Evolutionary conservation across 2,329 filamentous ascomycete genomes (phyloP), one percentile per base, ranked within the genome.

Genomic region (Sarocladium strictum): DNA sequence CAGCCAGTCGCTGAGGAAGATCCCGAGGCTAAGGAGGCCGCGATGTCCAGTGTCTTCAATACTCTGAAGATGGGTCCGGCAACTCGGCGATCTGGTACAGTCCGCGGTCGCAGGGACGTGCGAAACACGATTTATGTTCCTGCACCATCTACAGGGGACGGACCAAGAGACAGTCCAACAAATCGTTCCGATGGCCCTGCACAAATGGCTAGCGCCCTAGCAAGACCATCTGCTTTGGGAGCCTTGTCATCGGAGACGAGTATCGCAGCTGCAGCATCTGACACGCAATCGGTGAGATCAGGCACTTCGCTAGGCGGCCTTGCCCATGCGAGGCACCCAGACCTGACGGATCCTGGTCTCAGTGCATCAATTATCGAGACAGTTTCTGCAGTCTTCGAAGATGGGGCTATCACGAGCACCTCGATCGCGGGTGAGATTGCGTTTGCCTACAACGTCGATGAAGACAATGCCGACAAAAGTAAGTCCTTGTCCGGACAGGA

Each of bases 291-390:
- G 1, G 87, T 97, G 57, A 86, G 92, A 50, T 99, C 94, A 2
- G 87, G 88, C 2, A 89, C 90, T 59, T 96, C 91, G 2, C 73
- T 93, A 40, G 85, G 84, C 60, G 83, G 84, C 43, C 74, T 86
- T 41, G 79, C 79, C 3, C 82, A 88, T n/a, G 74, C 83, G 53
- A 86, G 85, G 63, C 94, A 99, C 66, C 86, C 90, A 1, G 91
- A 97, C 17, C 78, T 96, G 71, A 81, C 86, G 53, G 81, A 83
- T 10, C 83, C 88, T 1, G 93, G 94, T 2, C 76, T 99, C 5
- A 94, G 90, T 67, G 85, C 89, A 3, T 97, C 93, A 14, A 81
- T 97, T 54, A 87, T 97, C 52, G 94, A 99, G 69, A 94, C 88
- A 0, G 84, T 97, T n/a, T 94, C 85, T 58, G 89, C 89, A 14